Percentiles rank a stretch among this genome's conserved stretches.
Evolutionary conservation across 257 asterid genomes (phyloP).

Genomic region (Capsicum baccatum): DNA sequence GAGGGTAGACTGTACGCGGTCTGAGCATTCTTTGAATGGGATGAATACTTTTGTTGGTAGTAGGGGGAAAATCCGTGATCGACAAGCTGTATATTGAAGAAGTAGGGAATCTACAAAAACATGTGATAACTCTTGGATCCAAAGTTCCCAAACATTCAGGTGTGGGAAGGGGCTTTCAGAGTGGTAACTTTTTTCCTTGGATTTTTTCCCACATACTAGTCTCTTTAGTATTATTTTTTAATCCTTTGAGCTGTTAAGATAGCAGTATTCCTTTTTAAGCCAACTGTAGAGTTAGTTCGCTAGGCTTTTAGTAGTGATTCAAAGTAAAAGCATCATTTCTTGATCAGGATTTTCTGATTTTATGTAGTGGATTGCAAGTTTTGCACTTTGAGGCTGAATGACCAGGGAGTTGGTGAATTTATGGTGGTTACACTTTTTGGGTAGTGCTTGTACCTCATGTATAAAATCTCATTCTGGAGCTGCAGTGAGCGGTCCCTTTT

Average conservation of each 20-base stretch:
- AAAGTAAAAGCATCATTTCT: not conserved
- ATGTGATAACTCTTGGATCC: conserved; percentile 10
- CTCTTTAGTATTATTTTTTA: not conserved
- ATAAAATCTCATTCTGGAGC: conserved; percentile 6
- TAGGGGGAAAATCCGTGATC: not conserved
- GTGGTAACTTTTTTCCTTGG: not conserved
- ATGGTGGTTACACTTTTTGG: not conserved
- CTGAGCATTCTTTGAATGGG: not conserved
- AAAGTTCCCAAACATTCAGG: conserved; percentile 5
- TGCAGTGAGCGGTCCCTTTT: not conserved
- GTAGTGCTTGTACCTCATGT: conserved; percentile 8
- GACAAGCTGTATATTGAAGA: not conserved
- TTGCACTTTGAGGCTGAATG: not conserved
- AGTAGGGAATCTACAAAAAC: conserved; percentile 17
- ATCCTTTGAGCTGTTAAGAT: not conserved
- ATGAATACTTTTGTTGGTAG: not conserved
- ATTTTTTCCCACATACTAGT: not conserved
- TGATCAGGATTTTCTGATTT: not conserved
- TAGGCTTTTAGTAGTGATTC: conserved; percentile 18
- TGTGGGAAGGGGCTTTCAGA: not conserved
- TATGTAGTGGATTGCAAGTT: conserved; percentile 10
- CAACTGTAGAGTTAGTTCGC: not conserved
- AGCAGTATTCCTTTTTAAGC: not conserved
- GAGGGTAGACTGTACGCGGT: not conserved
- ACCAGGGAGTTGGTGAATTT: not conserved